Base-by-base conservation (phyloP, 1,284 basidiomycete genomes). In the Meripilus lineatus region DNA sequence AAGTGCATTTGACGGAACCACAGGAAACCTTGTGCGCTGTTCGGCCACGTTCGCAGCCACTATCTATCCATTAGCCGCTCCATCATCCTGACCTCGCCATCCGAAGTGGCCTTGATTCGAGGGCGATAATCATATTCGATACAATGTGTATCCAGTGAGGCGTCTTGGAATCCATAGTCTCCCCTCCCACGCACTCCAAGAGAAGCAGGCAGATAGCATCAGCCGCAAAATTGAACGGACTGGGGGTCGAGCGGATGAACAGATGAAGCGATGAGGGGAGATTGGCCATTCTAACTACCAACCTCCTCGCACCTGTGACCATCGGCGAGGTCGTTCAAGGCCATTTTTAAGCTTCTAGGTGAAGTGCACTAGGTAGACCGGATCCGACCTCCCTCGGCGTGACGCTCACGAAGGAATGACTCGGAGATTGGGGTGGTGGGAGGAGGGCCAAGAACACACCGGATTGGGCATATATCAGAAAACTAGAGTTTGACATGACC, bases 71-170 rank as follows among this genome's bases (percentile, higher is more conserved):
- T n/a, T n/a, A n/a, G n/a, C n/a, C n/a, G n/a, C n/a, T n/a, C n/a
- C n/a, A n/a, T n/a, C n/a, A n/a, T n/a, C n/a, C n/a, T n/a, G n/a
- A n/a, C n/a, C n/a, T n/a, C n/a, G n/a, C n/a, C n/a, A n/a, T n/a
- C n/a, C n/a, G n/a, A n/a, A n/a, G n/a, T n/a, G n/a, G n/a, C n/a
- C n/a, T n/a, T n/a, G n/a, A n/a, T n/a, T n/a, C n/a, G n/a, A n/a
- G n/a, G n/a, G 38, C 38, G 38, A 40, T 40, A 40, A 40, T 40
- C 38, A 40, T 32, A 26, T 23, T 40, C 38, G 32, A 20, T 44
- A 38, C 32, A 43, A 36, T 25, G 41, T 25, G 33, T 34, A 15
- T 36, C 18, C 18, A 43, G 41, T 43, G 41, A 43, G 41, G 41
- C 41, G 18, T 42, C 37, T 28, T 13, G 18, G 40, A 44, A 28